Evolutionary conservation across 805 yeast genomes (phyloP), one percentile per base, ranked within the genome.

Genomic region (Pichia manshurica): DNA sequence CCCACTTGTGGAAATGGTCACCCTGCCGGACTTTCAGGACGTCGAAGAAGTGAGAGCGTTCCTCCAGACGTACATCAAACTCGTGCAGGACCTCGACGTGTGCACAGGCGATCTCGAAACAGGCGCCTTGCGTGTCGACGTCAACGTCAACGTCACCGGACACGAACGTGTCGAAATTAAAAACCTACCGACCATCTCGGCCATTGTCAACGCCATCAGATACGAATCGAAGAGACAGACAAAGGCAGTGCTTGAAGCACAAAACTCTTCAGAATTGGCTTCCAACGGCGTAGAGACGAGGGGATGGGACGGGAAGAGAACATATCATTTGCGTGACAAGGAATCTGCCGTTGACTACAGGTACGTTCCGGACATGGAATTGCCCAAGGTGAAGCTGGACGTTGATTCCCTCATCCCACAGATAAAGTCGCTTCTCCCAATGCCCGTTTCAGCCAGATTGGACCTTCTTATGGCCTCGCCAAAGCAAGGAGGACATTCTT

Each of bases 121-220:
- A 1, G 99, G 99, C 6, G 93, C 97, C 0, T 84, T 93, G 75
- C 74, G 99, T 58, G 93, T 91, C 4, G 99, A 93, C 60, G 98
- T 88, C 9, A 93, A 93, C 55, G 75, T 93, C n/a, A 85, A 95
- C 21, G 81, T 91, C 5, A 78, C 79, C 52, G 77, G 75, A 16
- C 80, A 83, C 47, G 73, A 80, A 37, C 67, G 98, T 50, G 88
- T 91, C 20, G 99, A 93, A 58, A 75, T 93, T 57, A 93, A 93
- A 63, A 93, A 93, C 63, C 68, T 93, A 56, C 85, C 96, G 9
- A 87, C 90, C 28, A 82, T 89, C 0, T 75, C 87, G 15, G 90
- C 95, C 7, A 87, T 91, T 16, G 69, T 76, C 13, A 78, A 77
- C 45, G 96, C 99, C 0, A 75, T 89, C 23, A 73, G 75, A 51